Evolutionary conservation across 257 asterid species (phyloP), one percentile per base, ranked within the genome.

Genomic region (Penstemon newberryi): DNA sequence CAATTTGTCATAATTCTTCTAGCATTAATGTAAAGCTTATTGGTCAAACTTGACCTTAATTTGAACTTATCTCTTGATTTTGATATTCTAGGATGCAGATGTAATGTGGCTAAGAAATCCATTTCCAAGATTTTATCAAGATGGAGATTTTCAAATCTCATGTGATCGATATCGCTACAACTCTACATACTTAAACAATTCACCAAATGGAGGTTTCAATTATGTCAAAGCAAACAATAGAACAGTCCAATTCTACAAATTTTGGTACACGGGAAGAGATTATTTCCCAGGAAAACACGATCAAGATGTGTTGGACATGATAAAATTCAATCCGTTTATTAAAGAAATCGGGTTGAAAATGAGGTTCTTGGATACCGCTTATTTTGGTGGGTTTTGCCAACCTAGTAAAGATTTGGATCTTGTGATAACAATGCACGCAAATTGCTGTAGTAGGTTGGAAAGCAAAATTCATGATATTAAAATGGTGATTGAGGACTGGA

Each of bases 151-250:
- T 51, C 81, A 79, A 72, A 79, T 79, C 3, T 75, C 81, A 7
- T 79, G 84, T 54, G 84, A 79, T 39, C 73, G 62, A 43, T 79
- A 67, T 44, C 58, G 80, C 50, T 49, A 76, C 54, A 41, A 47
- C 56, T 50, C 76, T 4, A 67, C 60, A 0, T 63, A 75, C 51
- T 42, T 67, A 2, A 13, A 55, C 12, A 79, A 79, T 36, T 51
- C 77, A 8, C 81, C 84, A 5, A 79, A 79, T 7, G 81, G 81
- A 46, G 84, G 84, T 15, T 79, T 79, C 66, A 79, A 71, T 75
- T 47, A 72, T 43, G 84, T 79, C 13, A 76, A 60, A 61, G 63
- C 84, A 37, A 79, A 77, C 69, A 57, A 61, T 5, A 66, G 67
- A 2, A 69, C 81, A 6, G 42, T 69, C 41, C 50, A 69, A 63